Percentiles rank a stretch among this genome's conserved stretches.
These are phyloP conservation scores for Geotrichum australiense DNA, from an alignment of 1,139 yeast species.

Conservation along the genomic window DNA sequence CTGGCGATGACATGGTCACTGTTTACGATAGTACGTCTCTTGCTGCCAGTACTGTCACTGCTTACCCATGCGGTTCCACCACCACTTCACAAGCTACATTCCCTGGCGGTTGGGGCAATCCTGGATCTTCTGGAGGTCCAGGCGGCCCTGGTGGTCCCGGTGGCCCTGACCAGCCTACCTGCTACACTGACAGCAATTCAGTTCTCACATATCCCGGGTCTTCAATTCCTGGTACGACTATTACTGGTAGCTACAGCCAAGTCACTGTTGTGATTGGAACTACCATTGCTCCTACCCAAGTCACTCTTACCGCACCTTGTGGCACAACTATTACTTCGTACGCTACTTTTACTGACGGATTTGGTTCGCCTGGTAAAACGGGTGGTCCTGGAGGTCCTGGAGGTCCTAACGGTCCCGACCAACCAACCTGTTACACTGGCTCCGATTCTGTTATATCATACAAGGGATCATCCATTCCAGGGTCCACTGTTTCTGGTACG, in stretches of 20 bases:
- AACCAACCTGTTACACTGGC: slow-evolving; percentile 3
- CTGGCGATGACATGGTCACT: slow-evolving; percentile 4
- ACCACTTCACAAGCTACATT: slow-evolving; percentile 7
- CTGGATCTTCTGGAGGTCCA: too few relatives aligned
- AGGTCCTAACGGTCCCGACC: slow-evolving; percentile 5
- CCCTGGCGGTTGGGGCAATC: too few relatives aligned
- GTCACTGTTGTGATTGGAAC: slow-evolving; percentile 15
- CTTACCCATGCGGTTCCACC: slow-evolving; percentile 11
- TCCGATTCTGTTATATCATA: slow-evolving; percentile 6
- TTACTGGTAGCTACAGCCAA: slow-evolving; percentile 7
- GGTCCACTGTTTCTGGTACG: slow-evolving; percentile 9
- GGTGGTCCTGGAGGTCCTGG: slow-evolving; percentile 6
- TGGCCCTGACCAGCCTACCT: slow-evolving; percentile 5
- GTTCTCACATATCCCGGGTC: slow-evolving; percentile 7
- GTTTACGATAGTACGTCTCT: slow-evolving; percentile 4
- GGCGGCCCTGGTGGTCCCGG: slow-evolving; percentile 1
- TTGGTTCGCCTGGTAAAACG: not conserved
- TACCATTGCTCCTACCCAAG: slow-evolving; percentile 8
- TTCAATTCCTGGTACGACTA: slow-evolving; percentile 6
- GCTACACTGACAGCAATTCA: slow-evolving; percentile 8
- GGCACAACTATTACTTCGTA: slow-evolving; percentile 7
- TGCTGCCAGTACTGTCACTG: slow-evolving; percentile 10
- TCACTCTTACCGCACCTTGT: slow-evolving; percentile 6
- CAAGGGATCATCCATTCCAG: slow-evolving; percentile 13
- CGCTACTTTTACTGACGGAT: slow-evolving; percentile 5